phyloP scores from a whole-genome alignment of 2,329 filamentous ascomycete genomes.

The Diaporthe vaccinii region DNA sequence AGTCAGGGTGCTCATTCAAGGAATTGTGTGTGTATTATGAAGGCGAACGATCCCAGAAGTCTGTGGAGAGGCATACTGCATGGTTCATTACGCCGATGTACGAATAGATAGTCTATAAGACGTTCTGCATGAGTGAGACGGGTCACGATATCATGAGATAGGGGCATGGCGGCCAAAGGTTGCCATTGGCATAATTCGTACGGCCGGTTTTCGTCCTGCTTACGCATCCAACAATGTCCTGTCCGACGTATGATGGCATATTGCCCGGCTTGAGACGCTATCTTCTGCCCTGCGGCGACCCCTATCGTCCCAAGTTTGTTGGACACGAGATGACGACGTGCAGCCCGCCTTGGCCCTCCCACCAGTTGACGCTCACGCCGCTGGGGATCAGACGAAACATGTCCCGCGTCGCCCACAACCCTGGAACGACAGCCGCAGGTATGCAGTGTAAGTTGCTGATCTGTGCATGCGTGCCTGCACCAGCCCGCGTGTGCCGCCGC shows the following conservation, averaged over 20 bases:
- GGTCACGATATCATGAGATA: neutral
- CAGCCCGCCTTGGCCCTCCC: conserved; percentile 4
- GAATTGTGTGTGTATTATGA: neutral
- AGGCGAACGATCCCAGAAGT: neutral
- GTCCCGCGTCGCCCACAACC: neutral
- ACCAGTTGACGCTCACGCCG: neutral
- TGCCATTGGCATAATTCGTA: neutral
- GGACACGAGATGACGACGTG: neutral
- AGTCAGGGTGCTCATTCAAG: neutral
- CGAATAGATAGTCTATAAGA: neutral
- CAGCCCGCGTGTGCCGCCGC: neutral
- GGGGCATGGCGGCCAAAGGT: neutral
- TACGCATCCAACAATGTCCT: neutral
- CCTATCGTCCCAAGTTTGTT: neutral
- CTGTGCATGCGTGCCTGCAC: neutral
- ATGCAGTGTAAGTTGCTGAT: neutral
- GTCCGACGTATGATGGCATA: neutral
- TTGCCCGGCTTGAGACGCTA: neutral
- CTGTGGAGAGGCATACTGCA: neutral
- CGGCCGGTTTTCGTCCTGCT: neutral
- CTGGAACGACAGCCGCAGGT: conserved; percentile 8
- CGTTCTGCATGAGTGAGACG: neutral
- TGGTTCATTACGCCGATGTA: neutral
- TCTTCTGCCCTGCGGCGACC: neutral
- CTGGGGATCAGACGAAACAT: conserved; percentile 18